Evolutionary conservation across 768 basidiomycete species (phyloP).

Genomic region (Kwoniella dendrophila): DNA sequence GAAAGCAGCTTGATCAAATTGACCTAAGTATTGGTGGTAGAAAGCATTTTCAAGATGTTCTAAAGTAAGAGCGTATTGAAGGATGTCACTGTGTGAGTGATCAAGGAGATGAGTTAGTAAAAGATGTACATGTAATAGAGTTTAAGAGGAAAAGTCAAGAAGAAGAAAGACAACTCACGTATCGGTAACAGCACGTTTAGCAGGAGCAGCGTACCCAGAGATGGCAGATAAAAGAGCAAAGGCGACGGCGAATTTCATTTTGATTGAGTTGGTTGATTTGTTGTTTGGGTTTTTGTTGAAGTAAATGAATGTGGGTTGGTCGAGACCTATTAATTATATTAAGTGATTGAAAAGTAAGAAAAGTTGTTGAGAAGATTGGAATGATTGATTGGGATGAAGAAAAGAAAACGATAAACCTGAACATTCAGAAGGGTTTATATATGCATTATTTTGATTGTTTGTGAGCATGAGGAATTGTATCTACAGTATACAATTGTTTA

Average conservation of each 20-base stretch:
- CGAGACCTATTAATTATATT: conserved; percentile 14
- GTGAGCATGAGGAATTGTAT: neutral
- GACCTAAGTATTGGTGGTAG: conserved; percentile 55
- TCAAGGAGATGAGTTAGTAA: neutral
- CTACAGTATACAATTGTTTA: neutral
- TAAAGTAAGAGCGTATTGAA: conserved; percentile 53
- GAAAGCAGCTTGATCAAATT: conserved; percentile 62
- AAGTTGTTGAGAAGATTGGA: too few species aligned
- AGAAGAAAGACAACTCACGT: conserved; percentile 24
- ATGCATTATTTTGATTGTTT: neutral
- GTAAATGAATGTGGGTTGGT: conserved; percentile 22
- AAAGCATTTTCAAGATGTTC: conserved; percentile 56
- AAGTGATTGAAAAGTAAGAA: conserved; percentile 8
- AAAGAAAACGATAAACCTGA: neutral
- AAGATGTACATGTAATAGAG: neutral
- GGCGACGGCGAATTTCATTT: conserved; percentile 30
- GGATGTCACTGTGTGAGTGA: conserved; percentile 36
- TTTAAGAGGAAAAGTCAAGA: neutral
- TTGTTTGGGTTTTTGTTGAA: conserved; percentile 4
- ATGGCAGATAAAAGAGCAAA: conserved; percentile 30
- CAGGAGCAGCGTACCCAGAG: conserved; percentile 32
- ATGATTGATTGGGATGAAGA: conserved; percentile 22
- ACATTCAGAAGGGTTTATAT: conserved; percentile 5
- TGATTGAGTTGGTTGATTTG: conserved; percentile 17
- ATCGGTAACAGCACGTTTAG: conserved; percentile 35